These are phyloP conservation scores for Pleurotus sapidus DNA, from an alignment of 768 basidiomycete species.

Conservation along the genomic window DNA sequence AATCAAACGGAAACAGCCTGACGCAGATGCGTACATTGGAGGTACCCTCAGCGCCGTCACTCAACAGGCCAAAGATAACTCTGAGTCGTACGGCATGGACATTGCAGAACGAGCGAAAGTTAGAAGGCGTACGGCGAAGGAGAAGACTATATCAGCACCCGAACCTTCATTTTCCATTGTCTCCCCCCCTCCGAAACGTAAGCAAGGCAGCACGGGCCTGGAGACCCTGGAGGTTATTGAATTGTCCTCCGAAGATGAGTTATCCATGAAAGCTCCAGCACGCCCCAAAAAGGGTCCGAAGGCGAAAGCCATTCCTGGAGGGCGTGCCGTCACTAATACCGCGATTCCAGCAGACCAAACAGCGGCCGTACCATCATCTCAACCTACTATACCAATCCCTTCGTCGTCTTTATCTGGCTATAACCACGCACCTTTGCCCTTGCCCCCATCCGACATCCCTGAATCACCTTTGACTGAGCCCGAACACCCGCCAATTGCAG, in stretches of 20 bases:
- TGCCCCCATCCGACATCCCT: neutral
- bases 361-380: conserved; percentile 12
- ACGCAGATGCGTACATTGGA: neutral
- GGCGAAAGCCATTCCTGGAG: conserved; percentile 14
- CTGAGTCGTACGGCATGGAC: conserved; percentile 22
- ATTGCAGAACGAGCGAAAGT: conserved; percentile 62
- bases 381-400: conserved; percentile 18
- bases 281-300: conserved; percentile 18
- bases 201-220: neutral
- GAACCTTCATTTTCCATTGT: neutral
- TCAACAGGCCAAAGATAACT: neutral
- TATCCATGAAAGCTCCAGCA: conserved; percentile 20
- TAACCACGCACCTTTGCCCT: neutral
- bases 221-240: conserved; percentile 37
- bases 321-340: too few species aligned
- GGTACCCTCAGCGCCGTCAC: too few species aligned
- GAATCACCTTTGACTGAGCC: conserved; percentile 3
- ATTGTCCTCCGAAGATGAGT: conserved; percentile 39
- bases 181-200: neutral
- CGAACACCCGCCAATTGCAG: conserved; percentile 1
- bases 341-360: conserved; percentile 16
- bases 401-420: conserved; percentile 17
- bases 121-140: conserved; percentile 37
- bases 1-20: neutral
- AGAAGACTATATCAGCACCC: neutral